Evolutionary conservation across 139 green algal genomes (phyloP), one percentile per base, ranked within the genome.

Genomic region (Gonium pectorale): DNA sequence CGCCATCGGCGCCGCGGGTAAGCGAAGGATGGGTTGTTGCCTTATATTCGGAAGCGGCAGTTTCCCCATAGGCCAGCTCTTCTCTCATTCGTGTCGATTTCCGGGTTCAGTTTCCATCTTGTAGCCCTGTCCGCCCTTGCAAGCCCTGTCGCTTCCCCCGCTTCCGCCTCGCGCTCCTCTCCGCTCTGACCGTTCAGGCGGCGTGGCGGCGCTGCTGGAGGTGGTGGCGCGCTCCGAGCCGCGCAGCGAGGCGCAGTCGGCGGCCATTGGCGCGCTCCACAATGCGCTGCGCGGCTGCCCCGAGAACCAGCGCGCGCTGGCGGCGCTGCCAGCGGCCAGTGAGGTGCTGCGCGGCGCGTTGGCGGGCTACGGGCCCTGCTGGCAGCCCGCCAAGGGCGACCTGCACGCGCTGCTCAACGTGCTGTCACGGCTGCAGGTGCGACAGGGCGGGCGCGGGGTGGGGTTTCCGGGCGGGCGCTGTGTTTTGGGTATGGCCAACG

Each of bases 291-390:
- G 79, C 46, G 79, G 79, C 79, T 85, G 64, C 64, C 44, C 79
- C 46, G 79, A 85, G 35, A 85, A 85, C 79, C 79, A 85, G 79
- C 79, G 64, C 49, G 59, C 35, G 17, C 79, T 85, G 79, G 79
- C 79, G 46, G 49, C 79, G 26, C 79, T 85, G 64, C 79, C 79
- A 8, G 15, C 26, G 0, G 79, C 79, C 8, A 46, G 26, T 11
- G 79, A 85, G 79, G 75, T 81, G 46, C 79, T 85, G 22, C 79
- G 79, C 22, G 64, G 6, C 9, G 79, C 79, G 35, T 64, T 85
- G 64, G 46, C 26, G 19, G 79, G 79, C 49, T 85, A 43, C 79
- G 79, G 79, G 22, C 79, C 79, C 64, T 85, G 79, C 79, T 85
- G 79, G 79, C 35, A 56, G 9, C 22, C 63, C 35, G 79, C 79